Base-by-base conservation (phyloP, 1,284 basidiomycete species). In the Tilletia indica region DNA sequence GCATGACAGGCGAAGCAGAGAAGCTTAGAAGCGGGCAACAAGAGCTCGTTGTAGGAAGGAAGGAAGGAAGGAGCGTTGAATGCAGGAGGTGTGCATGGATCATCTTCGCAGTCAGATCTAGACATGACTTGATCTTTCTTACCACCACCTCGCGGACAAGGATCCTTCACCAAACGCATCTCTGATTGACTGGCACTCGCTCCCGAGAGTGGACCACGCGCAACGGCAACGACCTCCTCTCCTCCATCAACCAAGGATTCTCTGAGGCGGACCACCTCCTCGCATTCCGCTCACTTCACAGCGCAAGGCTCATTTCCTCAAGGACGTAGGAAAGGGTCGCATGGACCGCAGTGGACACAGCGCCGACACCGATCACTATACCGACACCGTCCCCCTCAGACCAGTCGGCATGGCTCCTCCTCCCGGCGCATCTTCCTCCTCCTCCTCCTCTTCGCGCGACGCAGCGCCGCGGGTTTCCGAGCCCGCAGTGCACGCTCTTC, bases 1-100 rank as follows among this genome's bases (percentile, higher is more conserved):
- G 73, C 81, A 83, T 83, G 36, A 25, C 68, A 25, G 56, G 42
- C 3, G 16, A 48, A 19, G 21, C 19, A 39, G 56, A 12, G 34
- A 25, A 31, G 5, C 3, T 12, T 54, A 31, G 51, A 19, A 1
- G 56, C 21, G 56, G 34, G 56, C 56, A 58, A 34, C 56, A 58
- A 4, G 21, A 45, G 42, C 9, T 45, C 42, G 42, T 45, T 45
- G 42, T 45, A 12, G 56, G 11, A 12, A 34, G 21, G 56, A 8
- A 6, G 1, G 12, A 25, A 34, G 21, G 56, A 31, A 5, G 12
- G 25, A 31, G 25, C 25, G 25, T 31, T 31, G 25, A 31, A 31
- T 2, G 25, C 25, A 58, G 56, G 56, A 31, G 56, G 56, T 58
- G 56, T 21, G 42, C 42, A 45, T 45, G 42, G 42, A 45, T 45